Evolutionary conservation across 768 basidiomycete species (phyloP), one percentile per base, ranked within the genome.

Genomic region (Hygrophorus pudorinus): DNA sequence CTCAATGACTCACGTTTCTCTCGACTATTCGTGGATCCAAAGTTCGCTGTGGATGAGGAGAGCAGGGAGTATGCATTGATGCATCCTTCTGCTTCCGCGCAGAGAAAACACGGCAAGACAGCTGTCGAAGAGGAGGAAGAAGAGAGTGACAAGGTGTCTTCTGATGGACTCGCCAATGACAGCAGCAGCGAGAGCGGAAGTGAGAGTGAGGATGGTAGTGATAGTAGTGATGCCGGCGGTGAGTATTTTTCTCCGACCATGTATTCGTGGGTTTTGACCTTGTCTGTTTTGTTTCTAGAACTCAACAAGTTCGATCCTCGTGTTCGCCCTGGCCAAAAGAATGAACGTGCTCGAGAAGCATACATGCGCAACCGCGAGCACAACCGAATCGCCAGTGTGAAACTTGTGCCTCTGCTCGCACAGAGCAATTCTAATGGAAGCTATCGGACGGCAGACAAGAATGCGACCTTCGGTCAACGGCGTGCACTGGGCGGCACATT

Each of bases 51-150:
- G 51, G 94, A 98, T 62, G 87, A 92, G 66, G 74, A 65, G 33
- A 86, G 71, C 52, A 72, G 87, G 54, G 96, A 98, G 66, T 98
- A 73, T 59, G 85, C 82, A n/a, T 63, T 98, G 51, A 77, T 97
- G 58, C 92, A 98, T 60, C 94, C 94, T 11, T 93, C 91, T 14
- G 64, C 82, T 8, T 78, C 66, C n/a, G 71, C 75, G 24, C 73
- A 74, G 57, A 75, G 68, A 58, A 63, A 67, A 56, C 58, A 48
- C 18, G 55, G 53, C 43, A 55, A 76, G 71, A 93, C 88, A 1
- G 88, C 83, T 1, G 86, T 89, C 18, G 86, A 92, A 55, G 79
- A 87, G 29, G 89, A 93, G 51, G 87, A 87, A 24, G 92, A 92
- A 13, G 87, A 90, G 57, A 87, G 82, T 52, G 85, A 89, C 47